A percentile compares a stretch with the other conserved stretches of the same genome.
Evolutionary conservation across 805 yeast genomes (phyloP).

Genomic region (Nakazawaea siamensis): DNA sequence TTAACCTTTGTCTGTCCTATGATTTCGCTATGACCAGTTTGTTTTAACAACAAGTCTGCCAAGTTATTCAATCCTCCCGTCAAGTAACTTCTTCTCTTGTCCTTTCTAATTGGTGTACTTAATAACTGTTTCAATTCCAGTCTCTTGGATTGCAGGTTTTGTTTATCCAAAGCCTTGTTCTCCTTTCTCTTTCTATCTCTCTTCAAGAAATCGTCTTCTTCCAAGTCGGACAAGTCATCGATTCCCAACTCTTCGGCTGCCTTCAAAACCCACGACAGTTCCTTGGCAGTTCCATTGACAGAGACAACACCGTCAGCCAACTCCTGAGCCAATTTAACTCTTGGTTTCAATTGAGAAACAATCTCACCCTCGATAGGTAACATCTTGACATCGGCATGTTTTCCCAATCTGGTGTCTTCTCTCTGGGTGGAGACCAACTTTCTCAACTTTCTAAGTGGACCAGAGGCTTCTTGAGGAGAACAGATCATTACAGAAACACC

Average conservation of each 20-base stretch:
- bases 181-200: conserved; percentile 52
- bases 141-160: conserved; percentile 36
- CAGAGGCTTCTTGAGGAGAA: conserved; percentile 89
- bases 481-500: conserved; percentile 95
- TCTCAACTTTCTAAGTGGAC: conserved; percentile 73
- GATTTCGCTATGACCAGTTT: conserved; percentile 48
- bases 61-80: conserved; percentile 73
- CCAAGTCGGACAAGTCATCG: conserved; percentile 60
- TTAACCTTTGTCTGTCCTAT: conserved; percentile 62
- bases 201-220: conserved; percentile 60
- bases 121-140: conserved; percentile 48
- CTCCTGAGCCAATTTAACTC: conserved; percentile 62
- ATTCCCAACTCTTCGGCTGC: conserved; percentile 93
- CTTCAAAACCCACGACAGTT: conserved; percentile 72
- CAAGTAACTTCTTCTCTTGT: conserved; percentile 60
- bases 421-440: conserved; percentile 35
- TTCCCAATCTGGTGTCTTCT: conserved; percentile 8
- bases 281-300: conserved; percentile 45
- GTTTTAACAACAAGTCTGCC: conserved; percentile 68
- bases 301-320: conserved; percentile 68
- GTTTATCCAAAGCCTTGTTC: conserved; percentile 43
- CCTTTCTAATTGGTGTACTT: conserved; percentile 47
- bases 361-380: conserved; percentile 75
- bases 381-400: conserved; percentile 47
- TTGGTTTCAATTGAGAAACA: conserved; percentile 57